A percentile compares a stretch with the other conserved stretches of the same genome.
Evolutionary conservation across 2,329 filamentous ascomycete species (phyloP).

Genomic region (Diaporthe velutina): DNA sequence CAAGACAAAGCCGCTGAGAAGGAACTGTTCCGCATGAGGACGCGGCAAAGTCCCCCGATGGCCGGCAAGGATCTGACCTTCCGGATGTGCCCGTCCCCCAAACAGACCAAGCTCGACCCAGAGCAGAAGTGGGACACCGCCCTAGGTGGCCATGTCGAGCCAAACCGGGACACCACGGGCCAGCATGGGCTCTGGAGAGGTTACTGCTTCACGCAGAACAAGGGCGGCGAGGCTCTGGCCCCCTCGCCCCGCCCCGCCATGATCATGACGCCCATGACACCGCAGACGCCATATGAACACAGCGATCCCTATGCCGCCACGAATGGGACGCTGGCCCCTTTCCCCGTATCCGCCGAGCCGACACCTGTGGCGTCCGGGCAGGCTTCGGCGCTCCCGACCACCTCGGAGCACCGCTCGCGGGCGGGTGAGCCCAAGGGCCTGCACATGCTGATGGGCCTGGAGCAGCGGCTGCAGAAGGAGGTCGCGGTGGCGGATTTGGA

Average conservation of each 20-base stretch:
- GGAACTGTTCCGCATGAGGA: slow-evolving; percentile 63
- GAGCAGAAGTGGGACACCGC: slow-evolving; percentile 72
- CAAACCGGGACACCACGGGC: slow-evolving; percentile 68
- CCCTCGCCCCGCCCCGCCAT: slow-evolving; percentile 62
- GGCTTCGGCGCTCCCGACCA: slow-evolving; percentile 9
- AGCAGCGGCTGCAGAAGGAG: slow-evolving; percentile 64
- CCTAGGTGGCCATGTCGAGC: slow-evolving; percentile 59
- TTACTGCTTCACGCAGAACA: slow-evolving; percentile 66
- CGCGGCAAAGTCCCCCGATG: slow-evolving; percentile 80
- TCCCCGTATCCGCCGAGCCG: slow-evolving; percentile 57
- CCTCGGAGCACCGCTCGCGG: slow-evolving; percentile 37
- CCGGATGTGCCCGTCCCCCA: slow-evolving; percentile 84
- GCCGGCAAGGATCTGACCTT: slow-evolving; percentile 85
- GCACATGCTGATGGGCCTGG: slow-evolving; percentile 64
- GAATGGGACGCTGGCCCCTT: slow-evolving; percentile 50
- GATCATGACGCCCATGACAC: slow-evolving; percentile 63
- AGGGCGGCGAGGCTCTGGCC: slow-evolving; percentile 53
- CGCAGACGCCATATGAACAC: slow-evolving; percentile 50
- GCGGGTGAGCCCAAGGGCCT: slow-evolving; percentile 55
- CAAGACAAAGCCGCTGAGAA: slow-evolving; percentile 62
- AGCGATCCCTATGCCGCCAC: slow-evolving; percentile 58
- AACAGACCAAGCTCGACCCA: slow-evolving; percentile 86
- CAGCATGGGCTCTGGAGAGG: slow-evolving; percentile 82
- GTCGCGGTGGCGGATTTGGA: slow-evolving; percentile 64
- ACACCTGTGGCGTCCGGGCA: slow-evolving; percentile 28